These are phyloP conservation scores for Naegleria lovaniensis DNA, from an alignment of 208 protist genomes.

Conservation along the genomic window DNA sequence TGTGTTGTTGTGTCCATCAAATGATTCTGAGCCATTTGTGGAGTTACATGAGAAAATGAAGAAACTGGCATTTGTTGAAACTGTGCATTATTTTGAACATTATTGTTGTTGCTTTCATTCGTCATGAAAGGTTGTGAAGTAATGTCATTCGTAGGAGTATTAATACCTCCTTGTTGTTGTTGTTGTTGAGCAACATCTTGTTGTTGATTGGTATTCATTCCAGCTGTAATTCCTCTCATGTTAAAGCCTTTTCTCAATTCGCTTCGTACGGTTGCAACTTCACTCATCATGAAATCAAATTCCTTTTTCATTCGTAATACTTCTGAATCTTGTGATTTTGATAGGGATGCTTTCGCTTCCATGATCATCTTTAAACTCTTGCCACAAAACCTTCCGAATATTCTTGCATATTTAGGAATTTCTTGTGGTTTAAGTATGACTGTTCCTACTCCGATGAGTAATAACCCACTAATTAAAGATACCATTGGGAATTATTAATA, in stretches of 20 bases:
- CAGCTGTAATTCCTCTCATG: neutral
- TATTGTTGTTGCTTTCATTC: too few relatives aligned
- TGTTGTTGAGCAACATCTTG: too few relatives aligned
- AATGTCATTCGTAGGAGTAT: too few relatives aligned
- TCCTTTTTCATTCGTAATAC: neutral
- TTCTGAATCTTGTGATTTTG: neutral
- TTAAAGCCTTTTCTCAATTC: neutral
- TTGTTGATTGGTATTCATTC: neutral
- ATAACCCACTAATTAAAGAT: neutral
- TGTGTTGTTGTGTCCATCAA: too few relatives aligned
- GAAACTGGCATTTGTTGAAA: too few relatives aligned
- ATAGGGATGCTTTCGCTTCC: neutral
- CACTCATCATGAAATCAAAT: neutral
- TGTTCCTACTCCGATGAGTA: neutral
- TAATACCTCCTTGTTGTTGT: too few relatives aligned
- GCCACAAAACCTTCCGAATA: neutral
- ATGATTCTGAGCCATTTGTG: too few relatives aligned
- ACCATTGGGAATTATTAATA: neutral
- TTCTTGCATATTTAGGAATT: neutral
- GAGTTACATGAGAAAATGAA: too few relatives aligned
- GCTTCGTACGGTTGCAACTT: neutral
- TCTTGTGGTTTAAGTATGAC: neutral
- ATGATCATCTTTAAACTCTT: neutral
- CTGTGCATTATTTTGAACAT: too few relatives aligned
- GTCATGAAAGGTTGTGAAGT: too few relatives aligned